phyloP scores from a whole-genome alignment of 768 basidiomycete species.

The Amanita molliuscula region DNA sequence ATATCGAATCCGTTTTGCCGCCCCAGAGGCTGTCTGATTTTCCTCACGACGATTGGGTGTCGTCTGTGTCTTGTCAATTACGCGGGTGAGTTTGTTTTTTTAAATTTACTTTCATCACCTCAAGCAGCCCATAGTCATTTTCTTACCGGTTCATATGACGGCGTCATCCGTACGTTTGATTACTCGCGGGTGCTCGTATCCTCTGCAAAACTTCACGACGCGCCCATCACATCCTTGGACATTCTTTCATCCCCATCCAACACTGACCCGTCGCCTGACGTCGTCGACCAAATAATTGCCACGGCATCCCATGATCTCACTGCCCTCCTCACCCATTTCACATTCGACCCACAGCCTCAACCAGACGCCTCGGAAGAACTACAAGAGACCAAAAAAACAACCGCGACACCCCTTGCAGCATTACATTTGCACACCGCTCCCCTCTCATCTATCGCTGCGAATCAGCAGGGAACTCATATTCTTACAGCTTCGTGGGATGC shows the following conservation, averaged over 20 bases:
- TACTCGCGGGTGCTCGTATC: constrained; percentile 49
- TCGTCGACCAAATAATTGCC: constrained; percentile 35
- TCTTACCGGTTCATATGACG: constrained; percentile 76
- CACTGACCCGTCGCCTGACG: constrained; percentile 7
- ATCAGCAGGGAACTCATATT: constrained; percentile 46
- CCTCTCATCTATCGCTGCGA: constrained; percentile 59
- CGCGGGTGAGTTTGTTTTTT: constrained; percentile 30
- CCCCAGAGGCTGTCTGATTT: constrained; percentile 72
- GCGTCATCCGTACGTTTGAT: constrained; percentile 63
- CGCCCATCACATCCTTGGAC: constrained; percentile 58
- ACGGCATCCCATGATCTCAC: constrained; percentile 76
- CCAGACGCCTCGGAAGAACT: background rate
- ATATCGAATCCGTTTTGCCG: constrained; percentile 82
- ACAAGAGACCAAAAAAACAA: constrained; percentile 8
- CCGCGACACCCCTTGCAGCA: constrained; percentile 45
- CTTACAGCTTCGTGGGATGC: constrained; percentile 86
- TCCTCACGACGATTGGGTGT: constrained; percentile 93
- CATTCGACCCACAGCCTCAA: constrained; percentile 15
- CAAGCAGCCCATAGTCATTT: constrained; percentile 38
- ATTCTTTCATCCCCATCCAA: constrained; percentile 23
- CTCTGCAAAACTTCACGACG: constrained; percentile 42
- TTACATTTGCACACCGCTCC: constrained; percentile 79
- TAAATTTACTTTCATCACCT: background rate
- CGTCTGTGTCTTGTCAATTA: constrained; percentile 56
- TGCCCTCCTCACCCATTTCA: constrained; percentile 42